Percentiles rank a stretch among this genome's conserved stretches.
Evolutionary conservation across 176 grass and related monocot genomes (phyloP).

Genomic region (Cymbopogon citratus): DNA sequence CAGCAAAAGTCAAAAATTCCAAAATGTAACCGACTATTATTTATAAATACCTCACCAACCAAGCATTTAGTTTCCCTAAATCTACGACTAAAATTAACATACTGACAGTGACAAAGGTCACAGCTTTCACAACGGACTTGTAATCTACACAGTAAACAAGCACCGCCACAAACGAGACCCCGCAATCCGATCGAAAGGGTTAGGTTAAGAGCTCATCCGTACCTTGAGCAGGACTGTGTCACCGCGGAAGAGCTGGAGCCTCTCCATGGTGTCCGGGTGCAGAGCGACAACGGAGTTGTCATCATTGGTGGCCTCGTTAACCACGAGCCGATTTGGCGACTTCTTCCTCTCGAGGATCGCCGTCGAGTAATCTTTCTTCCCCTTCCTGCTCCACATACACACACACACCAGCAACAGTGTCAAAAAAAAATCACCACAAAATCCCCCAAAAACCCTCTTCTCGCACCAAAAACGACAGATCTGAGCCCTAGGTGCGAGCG

Average conservation of each 20-base stretch:
- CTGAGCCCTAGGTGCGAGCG: neutral
- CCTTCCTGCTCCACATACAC: slow-evolving; percentile 42
- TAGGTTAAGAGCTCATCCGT: neutral
- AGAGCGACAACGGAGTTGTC: slow-evolving; percentile 77
- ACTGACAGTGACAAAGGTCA: neutral
- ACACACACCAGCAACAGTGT: neutral
- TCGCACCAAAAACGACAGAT: slow-evolving; percentile 7
- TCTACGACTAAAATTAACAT: neutral
- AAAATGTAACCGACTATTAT: no score
- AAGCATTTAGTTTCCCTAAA: neutral
- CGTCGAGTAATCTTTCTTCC: slow-evolving; percentile 84
- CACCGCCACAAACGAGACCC: neutral
- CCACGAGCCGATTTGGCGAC: slow-evolving; percentile 66
- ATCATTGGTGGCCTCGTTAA: slow-evolving; percentile 79
- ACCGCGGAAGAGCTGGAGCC: slow-evolving; percentile 71
- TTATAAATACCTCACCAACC: neutral
- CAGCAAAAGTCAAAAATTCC: no score
- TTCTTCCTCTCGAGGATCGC: slow-evolving; percentile 85
- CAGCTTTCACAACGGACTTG: neutral
- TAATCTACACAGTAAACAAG: neutral
- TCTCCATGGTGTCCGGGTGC: slow-evolving; percentile 82
- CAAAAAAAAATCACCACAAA: neutral
- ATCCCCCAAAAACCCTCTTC: neutral
- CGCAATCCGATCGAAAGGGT: neutral
- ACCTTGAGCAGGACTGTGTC: slow-evolving; percentile 88